phyloP scores from a whole-genome alignment of 1,139 yeast species.

The Kodamaea derodonti region DNA sequence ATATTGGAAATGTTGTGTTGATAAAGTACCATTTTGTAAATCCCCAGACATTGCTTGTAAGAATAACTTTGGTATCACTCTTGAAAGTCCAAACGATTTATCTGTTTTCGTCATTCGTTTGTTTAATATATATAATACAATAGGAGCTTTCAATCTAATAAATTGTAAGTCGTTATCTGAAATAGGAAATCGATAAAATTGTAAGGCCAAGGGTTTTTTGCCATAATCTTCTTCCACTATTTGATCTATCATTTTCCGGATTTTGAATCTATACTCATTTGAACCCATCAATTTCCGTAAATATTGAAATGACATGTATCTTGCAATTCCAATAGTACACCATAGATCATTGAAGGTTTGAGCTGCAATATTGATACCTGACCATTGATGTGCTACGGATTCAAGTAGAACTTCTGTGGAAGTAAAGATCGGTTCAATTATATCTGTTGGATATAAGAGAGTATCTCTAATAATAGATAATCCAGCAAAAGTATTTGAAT shows the following conservation, averaged over 20 bases:
- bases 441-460: conserved; percentile 69
- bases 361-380: conserved; percentile 89
- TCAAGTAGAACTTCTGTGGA: conserved; percentile 67
- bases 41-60: conserved; percentile 97
- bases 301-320: conserved; percentile 77
- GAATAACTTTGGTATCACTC: conserved; percentile 88
- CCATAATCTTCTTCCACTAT: conserved; percentile 74
- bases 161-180: conserved; percentile 61
- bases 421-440: conserved; percentile 75
- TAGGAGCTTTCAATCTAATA: conserved; percentile 75
- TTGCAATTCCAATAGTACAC: conserved; percentile 85
- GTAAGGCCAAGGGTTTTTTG: conserved; percentile 76
- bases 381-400: conserved; percentile 85
- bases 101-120: conserved; percentile 95
- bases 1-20: conserved; percentile 82
- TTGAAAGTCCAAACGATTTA: conserved; percentile 83
- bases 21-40: conserved; percentile 68
- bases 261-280: conserved; percentile 72
- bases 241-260: conserved; percentile 61
- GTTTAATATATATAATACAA: conserved; percentile 80
- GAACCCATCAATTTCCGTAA: conserved; percentile 70
- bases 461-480: conserved; percentile 62
- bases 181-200: conserved; percentile 64
- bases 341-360: conserved; percentile 79
- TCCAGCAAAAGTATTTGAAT: conserved; percentile 69